Conservation (phyloP, 495 filamentous ascomycete species). For the Penicillium bovifimosum region DNA sequence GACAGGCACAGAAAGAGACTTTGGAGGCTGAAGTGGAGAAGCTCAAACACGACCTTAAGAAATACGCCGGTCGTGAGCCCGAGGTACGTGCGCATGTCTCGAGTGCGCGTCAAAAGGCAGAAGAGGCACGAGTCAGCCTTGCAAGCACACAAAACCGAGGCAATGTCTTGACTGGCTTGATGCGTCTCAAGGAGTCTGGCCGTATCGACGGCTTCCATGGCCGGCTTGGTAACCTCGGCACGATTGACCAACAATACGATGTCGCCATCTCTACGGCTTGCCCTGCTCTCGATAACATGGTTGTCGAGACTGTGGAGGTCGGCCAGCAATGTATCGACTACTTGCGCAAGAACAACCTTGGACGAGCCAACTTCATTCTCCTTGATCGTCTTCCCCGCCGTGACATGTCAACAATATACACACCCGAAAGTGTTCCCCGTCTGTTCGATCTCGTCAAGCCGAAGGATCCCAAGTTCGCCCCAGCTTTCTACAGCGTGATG, state of each 20-base stretch:
- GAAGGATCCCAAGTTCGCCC: slow-evolving; percentile 79
- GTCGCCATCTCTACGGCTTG: slow-evolving; percentile 96
- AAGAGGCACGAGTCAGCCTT: slow-evolving; percentile 86
- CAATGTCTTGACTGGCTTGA: slow-evolving; percentile 83
- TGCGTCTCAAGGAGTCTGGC: slow-evolving; percentile 92
- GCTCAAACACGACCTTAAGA: slow-evolving; percentile 63
- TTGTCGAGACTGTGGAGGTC: slow-evolving; percentile 89
- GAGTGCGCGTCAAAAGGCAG: slow-evolving; percentile 82
- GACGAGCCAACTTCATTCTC: slow-evolving; percentile 95
- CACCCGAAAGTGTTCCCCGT: slow-evolving; percentile 85
- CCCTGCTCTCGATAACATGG: slow-evolving; percentile 83
- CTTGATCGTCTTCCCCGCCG: slow-evolving; percentile 76
- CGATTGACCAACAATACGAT: slow-evolving; percentile 90
- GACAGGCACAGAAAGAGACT: slow-evolving; percentile 61
- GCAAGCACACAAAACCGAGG: slow-evolving; percentile 86
- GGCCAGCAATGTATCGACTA: slow-evolving; percentile 98
- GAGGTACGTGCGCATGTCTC: slow-evolving; percentile 76
- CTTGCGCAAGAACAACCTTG: slow-evolving; percentile 92
- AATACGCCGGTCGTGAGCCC: slow-evolving; percentile 70
- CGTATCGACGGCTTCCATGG: slow-evolving; percentile 96
- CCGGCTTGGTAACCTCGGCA: slow-evolving; percentile 89
- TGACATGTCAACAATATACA: slow-evolving; percentile 71
- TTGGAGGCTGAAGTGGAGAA: slow-evolving; percentile 70
- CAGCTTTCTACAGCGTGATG: slow-evolving; percentile 89
- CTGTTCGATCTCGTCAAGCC: slow-evolving; percentile 89